Conservation (phyloP, 164 flowering plant genomes). For the Chimonanthus salicifolius region DNA sequence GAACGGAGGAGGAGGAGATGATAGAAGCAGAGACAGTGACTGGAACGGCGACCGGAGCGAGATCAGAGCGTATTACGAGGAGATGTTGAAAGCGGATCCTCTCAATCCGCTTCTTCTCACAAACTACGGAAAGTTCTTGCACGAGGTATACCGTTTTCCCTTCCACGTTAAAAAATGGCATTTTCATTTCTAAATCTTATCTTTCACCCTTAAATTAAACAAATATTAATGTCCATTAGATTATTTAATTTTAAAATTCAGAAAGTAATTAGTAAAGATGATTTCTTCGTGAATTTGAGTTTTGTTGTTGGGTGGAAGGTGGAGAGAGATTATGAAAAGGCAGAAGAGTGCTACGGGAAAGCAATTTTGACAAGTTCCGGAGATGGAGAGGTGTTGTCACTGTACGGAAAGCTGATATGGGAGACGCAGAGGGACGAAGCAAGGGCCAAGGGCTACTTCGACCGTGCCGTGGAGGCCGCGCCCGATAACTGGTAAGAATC, state of each 20-base stretch:
- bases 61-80: conserved; percentile 53
- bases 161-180: too few relatives aligned
- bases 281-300: background rate
- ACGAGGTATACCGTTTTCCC: conserved; percentile 44
- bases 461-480: conserved; percentile 57
- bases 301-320: conserved; percentile 29
- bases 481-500: conserved; percentile 58
- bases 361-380: conserved; percentile 67
- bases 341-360: conserved; percentile 74
- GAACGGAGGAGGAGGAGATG: conserved; percentile 20
- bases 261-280: too few relatives aligned
- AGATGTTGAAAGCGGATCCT: conserved; percentile 63
- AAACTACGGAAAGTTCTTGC: conserved; percentile 74
- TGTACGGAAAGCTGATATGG: conserved; percentile 74
- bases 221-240: too few relatives aligned
- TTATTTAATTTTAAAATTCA: too few relatives aligned
- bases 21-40: conserved; percentile 24
- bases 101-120: conserved; percentile 56
- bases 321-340: conserved; percentile 46
- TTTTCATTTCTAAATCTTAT: background rate
- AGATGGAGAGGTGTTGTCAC: conserved; percentile 63
- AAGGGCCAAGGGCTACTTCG: conserved; percentile 61
- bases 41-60: conserved; percentile 24
- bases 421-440: conserved; percentile 47
- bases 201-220: too few relatives aligned